Evolutionary conservation across 116 monocot species (phyloP).

Genomic region (Phalaenopsis hybrid): DNA sequence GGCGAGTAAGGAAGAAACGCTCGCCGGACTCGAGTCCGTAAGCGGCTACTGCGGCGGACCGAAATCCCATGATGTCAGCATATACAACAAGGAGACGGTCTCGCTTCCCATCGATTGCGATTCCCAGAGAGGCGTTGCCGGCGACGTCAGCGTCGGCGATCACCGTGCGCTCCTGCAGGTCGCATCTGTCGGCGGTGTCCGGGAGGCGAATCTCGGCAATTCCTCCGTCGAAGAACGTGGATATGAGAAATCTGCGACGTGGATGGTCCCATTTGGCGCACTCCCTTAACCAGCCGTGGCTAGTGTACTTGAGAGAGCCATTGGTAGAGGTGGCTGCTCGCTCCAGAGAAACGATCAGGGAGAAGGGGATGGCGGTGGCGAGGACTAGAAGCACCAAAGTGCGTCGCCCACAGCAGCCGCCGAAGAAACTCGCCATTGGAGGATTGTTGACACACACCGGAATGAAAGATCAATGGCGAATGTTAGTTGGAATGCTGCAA

Average conservation of each 20-base stretch:
- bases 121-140: constrained; percentile 64
- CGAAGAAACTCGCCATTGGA: not conserved
- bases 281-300: constrained; percentile 70
- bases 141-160: constrained; percentile 47
- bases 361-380: constrained; percentile 49
- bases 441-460: not conserved
- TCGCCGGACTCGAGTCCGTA: constrained; percentile 54
- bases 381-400: constrained; percentile 27
- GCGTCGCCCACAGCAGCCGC: constrained; percentile 13
- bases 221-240: constrained; percentile 50
- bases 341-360: constrained; percentile 42
- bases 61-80: constrained; percentile 29
- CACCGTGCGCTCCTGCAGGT: constrained; percentile 31
- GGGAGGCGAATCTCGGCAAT: constrained; percentile 43
- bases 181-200: not conserved
- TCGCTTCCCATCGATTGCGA: constrained; percentile 47
- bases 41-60: constrained; percentile 54
- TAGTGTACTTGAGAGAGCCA: constrained; percentile 30
- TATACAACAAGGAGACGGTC: constrained; percentile 57
- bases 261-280: constrained; percentile 80
- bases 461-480: not conserved
- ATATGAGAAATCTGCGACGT: constrained; percentile 59
- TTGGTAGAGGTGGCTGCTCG: constrained; percentile 14
- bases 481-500: not conserved
- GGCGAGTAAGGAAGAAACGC: constrained; percentile 50